These are phyloP conservation scores for Boeremia exigua DNA, from an alignment of 2,329 filamentous ascomycete species.

Conservation along the genomic window DNA sequence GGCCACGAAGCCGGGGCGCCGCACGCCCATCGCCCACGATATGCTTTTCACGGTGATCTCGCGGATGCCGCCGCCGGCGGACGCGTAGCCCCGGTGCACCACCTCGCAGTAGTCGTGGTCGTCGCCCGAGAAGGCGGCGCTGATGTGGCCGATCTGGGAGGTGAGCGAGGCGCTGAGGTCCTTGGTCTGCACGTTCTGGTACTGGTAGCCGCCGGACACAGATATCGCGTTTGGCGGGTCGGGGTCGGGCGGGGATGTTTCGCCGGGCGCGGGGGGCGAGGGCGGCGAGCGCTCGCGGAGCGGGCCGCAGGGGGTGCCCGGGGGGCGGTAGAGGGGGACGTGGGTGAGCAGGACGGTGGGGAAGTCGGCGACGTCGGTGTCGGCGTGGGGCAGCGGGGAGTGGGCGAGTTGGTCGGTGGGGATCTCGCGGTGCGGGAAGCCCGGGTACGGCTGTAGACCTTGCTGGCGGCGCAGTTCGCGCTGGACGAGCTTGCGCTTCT, in stretches of 20 bases:
- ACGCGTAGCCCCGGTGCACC: conserved; percentile 71
- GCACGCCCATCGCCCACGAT: conserved; percentile 95
- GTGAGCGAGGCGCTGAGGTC: conserved; percentile 78
- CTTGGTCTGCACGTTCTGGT: conserved; percentile 88
- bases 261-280: conserved; percentile 64
- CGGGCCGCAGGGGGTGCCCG: conserved; percentile 86
- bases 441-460: conserved; percentile 63
- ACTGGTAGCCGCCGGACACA: conserved; percentile 85
- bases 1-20: conserved; percentile 84
- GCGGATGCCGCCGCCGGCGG: conserved; percentile 61
- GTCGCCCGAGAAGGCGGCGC: conserved; percentile 90
- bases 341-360: conserved; percentile 91
- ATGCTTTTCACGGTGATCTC: conserved; percentile 97
- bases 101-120: conserved; percentile 98
- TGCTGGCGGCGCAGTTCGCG: conserved; percentile 71
- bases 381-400: conserved; percentile 39
- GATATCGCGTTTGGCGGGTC: conserved; percentile 81
- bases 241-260: conserved; percentile 58
- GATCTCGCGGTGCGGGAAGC: conserved; percentile 66
- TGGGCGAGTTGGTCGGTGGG: conserved; percentile 56
- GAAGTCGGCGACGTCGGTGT: conserved; percentile 65
- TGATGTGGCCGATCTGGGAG: conserved; percentile 78
- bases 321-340: conserved; percentile 83
- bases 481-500: conserved; percentile 71
- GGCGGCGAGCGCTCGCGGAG: conserved; percentile 84